phyloP scores from a whole-genome alignment of 305 asterid species.

The Solanum hybrid region DNA sequence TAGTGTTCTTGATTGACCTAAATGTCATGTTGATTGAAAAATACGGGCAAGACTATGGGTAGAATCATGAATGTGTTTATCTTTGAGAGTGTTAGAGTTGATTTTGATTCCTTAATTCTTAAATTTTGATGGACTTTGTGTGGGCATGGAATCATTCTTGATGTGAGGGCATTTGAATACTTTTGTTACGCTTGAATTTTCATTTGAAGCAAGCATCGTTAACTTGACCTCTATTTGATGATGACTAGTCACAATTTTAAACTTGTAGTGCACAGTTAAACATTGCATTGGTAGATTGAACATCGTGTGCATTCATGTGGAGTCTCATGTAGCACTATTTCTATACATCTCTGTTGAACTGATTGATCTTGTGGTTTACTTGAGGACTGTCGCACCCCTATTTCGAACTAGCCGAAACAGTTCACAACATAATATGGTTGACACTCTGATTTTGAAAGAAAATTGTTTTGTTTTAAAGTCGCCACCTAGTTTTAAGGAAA shows the following conservation, averaged over 20 bases:
- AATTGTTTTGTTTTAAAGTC: no score
- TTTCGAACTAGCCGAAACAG: no score
- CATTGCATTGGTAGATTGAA: background rate
- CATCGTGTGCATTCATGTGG: background rate
- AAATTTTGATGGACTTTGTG: background rate
- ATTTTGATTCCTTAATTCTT: background rate
- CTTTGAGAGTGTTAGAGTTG: background rate
- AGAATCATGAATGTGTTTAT: background rate
- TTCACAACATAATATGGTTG: no score
- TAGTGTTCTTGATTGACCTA: background rate
- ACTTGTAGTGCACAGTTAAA: background rate
- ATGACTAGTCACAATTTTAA: background rate
- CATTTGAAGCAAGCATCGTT: background rate
- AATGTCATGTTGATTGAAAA: background rate
- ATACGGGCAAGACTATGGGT: background rate
- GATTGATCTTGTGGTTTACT: background rate
- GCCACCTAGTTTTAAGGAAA: no score
- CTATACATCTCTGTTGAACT: background rate
- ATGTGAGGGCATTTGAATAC: background rate
- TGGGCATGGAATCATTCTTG: background rate
- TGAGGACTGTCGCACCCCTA: no score
- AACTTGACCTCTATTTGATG: background rate
- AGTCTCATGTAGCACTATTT: background rate
- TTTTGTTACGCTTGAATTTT: background rate
- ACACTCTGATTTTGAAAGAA: no score